Base-by-base conservation (phyloP, 2,329 filamentous ascomycete species). In the Pseudopithomyces maydicus region DNA sequence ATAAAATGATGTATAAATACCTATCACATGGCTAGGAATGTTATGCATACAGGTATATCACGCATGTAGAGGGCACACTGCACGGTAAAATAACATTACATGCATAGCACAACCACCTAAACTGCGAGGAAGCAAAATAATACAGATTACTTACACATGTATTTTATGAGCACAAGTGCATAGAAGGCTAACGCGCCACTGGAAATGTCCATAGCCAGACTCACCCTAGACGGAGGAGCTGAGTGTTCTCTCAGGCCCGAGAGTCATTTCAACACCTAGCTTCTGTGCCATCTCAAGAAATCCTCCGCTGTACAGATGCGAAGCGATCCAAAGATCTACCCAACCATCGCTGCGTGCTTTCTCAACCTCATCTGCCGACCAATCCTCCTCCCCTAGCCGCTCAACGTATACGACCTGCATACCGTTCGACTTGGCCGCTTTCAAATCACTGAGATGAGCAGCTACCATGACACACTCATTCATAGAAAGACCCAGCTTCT, bases 401-500 rank as follows among this genome's bases (percentile, higher is more conserved):
- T 91, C 89, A 2, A 95, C 85, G 70, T 92, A 95, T 2, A 95
- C 81, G 0, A 90, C 91, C 65, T 83, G 81, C 58, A 92, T 77
- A 0, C 91, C 91, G 57, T 80, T 82, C 2, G 67, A 70, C 65
- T 85, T 86, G 4, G 91, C 91, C 0, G 83, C 88, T 58, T 84
- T 78, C 53, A 95, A 76, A 74, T 94, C 91, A 6, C 69, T 73
- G 56, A 94, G 76, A 76, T 94, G 90, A 36, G 90, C 87, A 15
- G 91, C 91, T 19, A 95, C 89, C 85, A 95, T 86, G 19, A 86
- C 89, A 55, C 91, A 88, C 68, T 92, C 81, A 2, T 72, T 71
- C 0, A 87, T 83, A 58, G 82, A 65, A 41, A 87, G 59, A 0
- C 82, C 84, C 51, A 93, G 74, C 62, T 78, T 80, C 55, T 79